Evolutionary conservation across 352 stramenopile genomes (phyloP).

Genomic region (Pythium brassicae): DNA sequence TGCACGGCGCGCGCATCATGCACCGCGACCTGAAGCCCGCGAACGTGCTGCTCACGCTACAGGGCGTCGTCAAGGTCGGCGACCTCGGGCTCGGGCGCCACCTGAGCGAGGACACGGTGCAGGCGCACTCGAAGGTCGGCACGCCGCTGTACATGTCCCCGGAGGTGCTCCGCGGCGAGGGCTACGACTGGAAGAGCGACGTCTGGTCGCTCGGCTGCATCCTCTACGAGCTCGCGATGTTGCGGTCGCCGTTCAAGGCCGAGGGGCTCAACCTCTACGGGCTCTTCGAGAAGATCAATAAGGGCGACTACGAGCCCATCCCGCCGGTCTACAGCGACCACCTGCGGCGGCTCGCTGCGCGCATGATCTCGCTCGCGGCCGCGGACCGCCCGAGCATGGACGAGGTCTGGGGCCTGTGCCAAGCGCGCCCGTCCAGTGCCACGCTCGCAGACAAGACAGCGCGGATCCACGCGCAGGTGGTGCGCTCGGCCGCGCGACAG

Average conservation of each 20-base stretch:
- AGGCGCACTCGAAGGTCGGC: slow-evolving; percentile 89
- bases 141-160: slow-evolving; percentile 95
- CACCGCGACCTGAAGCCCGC: slow-evolving; percentile 93
- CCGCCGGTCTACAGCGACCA: slow-evolving; percentile 61
- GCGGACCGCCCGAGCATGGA: slow-evolving; percentile 57
- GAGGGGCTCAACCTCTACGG: slow-evolving; percentile 89
- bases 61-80: slow-evolving; percentile 89
- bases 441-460: slow-evolving; percentile 10
- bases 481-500: neutral
- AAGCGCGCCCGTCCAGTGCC: slow-evolving; percentile 23
- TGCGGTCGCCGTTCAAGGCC: slow-evolving; percentile 92
- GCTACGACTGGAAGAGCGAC: slow-evolving; percentile 95
- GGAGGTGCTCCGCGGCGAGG: slow-evolving; percentile 90
- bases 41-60: slow-evolving; percentile 91
- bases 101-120: slow-evolving; percentile 75
- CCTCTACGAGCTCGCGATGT: slow-evolving; percentile 94
- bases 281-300: slow-evolving; percentile 92
- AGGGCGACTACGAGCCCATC: slow-evolving; percentile 73
- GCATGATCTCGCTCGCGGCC: slow-evolving; percentile 67
- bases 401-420: slow-evolving; percentile 57
- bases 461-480: slow-evolving; percentile 4
- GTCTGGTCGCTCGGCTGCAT: slow-evolving; percentile 95
- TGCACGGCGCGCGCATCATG: slow-evolving; percentile 90
- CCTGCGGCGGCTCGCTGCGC: slow-evolving; percentile 45
- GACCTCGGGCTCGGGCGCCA: slow-evolving; percentile 74